Percentiles rank a stretch among this genome's conserved stretches.
Evolutionary conservation across 2,329 filamentous ascomycete genomes (phyloP).

Genomic region (Sporothrix variecibatus): DNA sequence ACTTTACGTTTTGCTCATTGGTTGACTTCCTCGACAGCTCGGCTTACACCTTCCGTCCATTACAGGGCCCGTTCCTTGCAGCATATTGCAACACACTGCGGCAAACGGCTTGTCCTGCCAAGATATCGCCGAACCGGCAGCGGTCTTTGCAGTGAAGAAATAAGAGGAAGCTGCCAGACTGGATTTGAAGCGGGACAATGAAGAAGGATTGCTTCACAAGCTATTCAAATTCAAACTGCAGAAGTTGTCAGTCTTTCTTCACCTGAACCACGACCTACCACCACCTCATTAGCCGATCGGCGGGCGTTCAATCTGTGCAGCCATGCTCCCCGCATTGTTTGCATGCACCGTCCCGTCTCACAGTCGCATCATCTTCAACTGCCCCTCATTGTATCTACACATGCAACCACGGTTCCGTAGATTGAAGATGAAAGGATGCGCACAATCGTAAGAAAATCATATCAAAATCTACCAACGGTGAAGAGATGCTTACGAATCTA

Average conservation of each 20-base stretch:
- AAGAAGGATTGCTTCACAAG: background rate
- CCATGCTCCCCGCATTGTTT: background rate
- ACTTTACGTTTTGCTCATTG: background rate
- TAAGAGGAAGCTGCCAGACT: background rate
- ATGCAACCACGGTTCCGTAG: background rate
- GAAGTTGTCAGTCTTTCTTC: no score
- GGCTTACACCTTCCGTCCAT: background rate
- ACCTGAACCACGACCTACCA: background rate
- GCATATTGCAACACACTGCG: background rate
- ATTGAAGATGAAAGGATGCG: background rate
- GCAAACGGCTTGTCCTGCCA: background rate
- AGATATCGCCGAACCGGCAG: background rate
- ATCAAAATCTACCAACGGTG: no score
- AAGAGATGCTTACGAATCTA: background rate
- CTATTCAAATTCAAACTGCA: background rate
- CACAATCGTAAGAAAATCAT: background rate
- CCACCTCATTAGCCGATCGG: background rate
- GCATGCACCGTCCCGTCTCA: background rate
- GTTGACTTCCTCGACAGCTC: background rate
- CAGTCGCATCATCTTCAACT: background rate
- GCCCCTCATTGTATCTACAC: background rate
- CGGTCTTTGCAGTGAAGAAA: background rate
- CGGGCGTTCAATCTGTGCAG: background rate
- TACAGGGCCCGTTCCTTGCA: background rate
- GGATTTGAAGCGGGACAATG: background rate